phyloP scores from a whole-genome alignment of 2,329 filamentous ascomycete species.

The Penicillium sp. region DNA sequence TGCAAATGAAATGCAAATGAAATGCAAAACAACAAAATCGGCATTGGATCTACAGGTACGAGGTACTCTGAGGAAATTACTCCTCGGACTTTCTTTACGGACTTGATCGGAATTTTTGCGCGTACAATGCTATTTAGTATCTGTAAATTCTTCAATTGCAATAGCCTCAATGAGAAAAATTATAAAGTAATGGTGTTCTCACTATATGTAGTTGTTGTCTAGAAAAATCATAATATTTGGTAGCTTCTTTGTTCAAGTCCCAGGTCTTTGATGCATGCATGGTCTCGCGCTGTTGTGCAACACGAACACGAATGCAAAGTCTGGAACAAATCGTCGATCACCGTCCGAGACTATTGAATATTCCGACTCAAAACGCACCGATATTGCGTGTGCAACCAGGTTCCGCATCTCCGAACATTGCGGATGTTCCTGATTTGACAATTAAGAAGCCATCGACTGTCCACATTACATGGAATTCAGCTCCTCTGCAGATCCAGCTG shows the following conservation, averaged over 20 bases:
- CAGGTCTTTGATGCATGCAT: not conserved
- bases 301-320: no score
- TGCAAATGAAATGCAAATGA: no score
- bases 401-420: not conserved
- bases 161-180: no score
- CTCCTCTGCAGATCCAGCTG: no score
- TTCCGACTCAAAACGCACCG: not conserved
- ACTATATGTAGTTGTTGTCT: no score
- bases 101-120: not conserved
- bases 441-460: not conserved
- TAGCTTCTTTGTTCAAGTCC: no score
- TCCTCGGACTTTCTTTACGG: conserved; percentile 2
- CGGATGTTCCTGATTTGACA: not conserved
- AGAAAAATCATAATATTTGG: no score
- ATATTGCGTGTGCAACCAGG: not conserved
- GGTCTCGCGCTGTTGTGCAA: not conserved
- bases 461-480: no score
- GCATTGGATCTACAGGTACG: not conserved
- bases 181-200: no score
- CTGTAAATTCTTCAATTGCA: no score
- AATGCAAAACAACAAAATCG: not conserved
- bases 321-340: not conserved
- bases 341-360: conserved; percentile 3
- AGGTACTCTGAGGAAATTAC: not conserved
- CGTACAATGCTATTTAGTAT: no score